phyloP scores from a whole-genome alignment of 768 basidiomycete genomes.

The Pulveroboletus sp. region DNA sequence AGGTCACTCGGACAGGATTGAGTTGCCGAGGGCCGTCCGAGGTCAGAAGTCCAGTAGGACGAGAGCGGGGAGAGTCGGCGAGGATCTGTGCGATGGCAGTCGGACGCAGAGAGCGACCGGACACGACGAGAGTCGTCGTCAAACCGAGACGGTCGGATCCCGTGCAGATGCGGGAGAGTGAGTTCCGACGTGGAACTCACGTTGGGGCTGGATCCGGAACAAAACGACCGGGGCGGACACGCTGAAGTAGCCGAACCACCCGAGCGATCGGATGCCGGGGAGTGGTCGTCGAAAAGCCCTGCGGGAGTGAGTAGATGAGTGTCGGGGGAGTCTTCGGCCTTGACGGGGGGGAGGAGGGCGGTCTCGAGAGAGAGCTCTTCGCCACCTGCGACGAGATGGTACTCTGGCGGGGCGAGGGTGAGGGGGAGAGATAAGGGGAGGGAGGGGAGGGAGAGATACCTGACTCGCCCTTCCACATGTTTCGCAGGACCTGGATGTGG shows the following conservation, averaged over 20 bases:
- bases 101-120: conserved; percentile 29
- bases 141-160: conserved; percentile 16
- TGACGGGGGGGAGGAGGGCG: conserved; percentile 45
- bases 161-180: conserved; percentile 20
- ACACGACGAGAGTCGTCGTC: conserved; percentile 29
- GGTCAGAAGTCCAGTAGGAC: conserved; percentile 27
- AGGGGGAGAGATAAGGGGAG: background rate
- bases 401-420: conserved; percentile 42
- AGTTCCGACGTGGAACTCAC: conserved; percentile 23
- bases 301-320: conserved; percentile 39
- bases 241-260: conserved; percentile 26
- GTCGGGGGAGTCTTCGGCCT: conserved; percentile 52
- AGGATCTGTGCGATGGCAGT: conserved; percentile 23
- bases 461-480: conserved; percentile 85
- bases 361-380: conserved; percentile 62
- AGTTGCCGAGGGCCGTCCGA: conserved; percentile 21
- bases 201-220: conserved; percentile 22
- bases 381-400: conserved; percentile 73
- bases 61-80: conserved; percentile 33
- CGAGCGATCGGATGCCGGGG: conserved; percentile 30
- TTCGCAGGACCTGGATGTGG: conserved; percentile 78
- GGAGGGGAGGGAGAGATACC: conserved; percentile 42
- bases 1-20: conserved; percentile 22
- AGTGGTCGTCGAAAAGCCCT: conserved; percentile 27
- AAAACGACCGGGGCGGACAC: conserved; percentile 24